These are phyloP conservation scores for Tardiomyces digboiensis DNA, from an alignment of 1,139 yeast genomes.

Conservation along the genomic window DNA sequence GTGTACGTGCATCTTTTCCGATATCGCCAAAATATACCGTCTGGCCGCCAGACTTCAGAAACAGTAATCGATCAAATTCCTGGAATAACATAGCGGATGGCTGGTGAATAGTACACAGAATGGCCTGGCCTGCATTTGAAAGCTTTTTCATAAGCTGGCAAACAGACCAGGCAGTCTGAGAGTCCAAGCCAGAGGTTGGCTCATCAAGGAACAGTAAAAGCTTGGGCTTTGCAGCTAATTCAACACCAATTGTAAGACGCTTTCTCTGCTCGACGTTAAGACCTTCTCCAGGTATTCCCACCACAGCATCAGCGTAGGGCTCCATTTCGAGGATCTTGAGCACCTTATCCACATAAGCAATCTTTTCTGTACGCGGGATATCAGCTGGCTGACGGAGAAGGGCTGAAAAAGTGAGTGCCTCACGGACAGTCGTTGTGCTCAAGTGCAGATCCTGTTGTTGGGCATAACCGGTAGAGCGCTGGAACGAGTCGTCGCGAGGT, in stretches of 20 bases:
- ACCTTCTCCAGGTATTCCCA: conserved; percentile 70
- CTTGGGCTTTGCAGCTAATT: conserved; percentile 80
- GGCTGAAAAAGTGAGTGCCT: conserved; percentile 65
- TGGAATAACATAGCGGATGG: conserved; percentile 72
- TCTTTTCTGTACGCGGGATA: conserved; percentile 49
- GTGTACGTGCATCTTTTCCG: conserved; percentile 50
- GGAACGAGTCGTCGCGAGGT: conserved; percentile 61
- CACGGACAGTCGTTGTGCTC: conserved; percentile 69
- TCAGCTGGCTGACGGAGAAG: conserved; percentile 57
- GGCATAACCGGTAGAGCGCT: conserved; percentile 74
- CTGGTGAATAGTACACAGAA: conserved; percentile 76
- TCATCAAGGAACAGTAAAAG: conserved; percentile 77
- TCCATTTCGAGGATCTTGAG: conserved; percentile 64
- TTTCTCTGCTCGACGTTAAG: conserved; percentile 81
- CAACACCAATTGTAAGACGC: conserved; percentile 79
- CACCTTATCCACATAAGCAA: conserved; percentile 63
- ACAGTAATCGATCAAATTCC: conserved; percentile 67
- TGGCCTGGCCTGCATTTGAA: conserved; percentile 74
- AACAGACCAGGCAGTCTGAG: conserved; percentile 88
- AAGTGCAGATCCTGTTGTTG: conserved; percentile 78
- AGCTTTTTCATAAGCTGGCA: conserved; percentile 67
- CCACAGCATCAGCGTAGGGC: conserved; percentile 68
- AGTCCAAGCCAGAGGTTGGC: conserved; percentile 89
- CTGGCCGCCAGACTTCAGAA: conserved; percentile 64
- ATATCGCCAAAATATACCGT: conserved; percentile 78